Evolutionary conservation across 805 yeast genomes (phyloP), one percentile per base, ranked within the genome.

Genomic region (Kuraishia ogatae): DNA sequence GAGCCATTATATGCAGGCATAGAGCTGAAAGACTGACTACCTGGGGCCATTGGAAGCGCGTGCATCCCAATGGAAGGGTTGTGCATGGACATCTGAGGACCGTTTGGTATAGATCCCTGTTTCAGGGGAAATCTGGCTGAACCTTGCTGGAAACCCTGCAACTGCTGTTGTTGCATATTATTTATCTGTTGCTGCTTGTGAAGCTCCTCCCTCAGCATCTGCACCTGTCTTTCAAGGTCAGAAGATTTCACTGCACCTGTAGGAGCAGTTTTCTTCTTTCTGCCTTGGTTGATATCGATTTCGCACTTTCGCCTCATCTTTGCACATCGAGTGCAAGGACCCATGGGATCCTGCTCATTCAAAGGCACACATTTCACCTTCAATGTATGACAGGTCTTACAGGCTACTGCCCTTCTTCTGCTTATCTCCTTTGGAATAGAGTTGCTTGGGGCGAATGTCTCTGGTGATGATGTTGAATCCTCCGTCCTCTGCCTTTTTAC

Each of bases 301-400:
- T 82, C 84, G 70, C 97, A 91, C 39, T 67, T 68, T 58, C 83
- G 75, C 48, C 79, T 77, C 28, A 85, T 75, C 65, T 83, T 87
- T 23, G 79, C 58, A 64, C 97, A 91, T 48, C 97, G 75, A 13
- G 79, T 70, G 69, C 97, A 91, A 0, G 92, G 82, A 2, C 86
- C 83, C 1, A 74, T 67, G 10, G 84, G 83, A 56, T 84, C 79
- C 29, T 73, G 62, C 48, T 74, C 67, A 63, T 84, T 84, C 1
- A 85, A 74, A 0, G 96, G 94, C 7, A 86, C 82, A 68, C 97
- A 91, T 61, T 86, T 83, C 39, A 91, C 97, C 64, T 91, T 91
- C 53, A 89, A 75, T 0, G 87, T 67, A 62, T 93, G 96, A 65
- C 97, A 91, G n/a, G 81, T 73, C 59, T 79, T 81, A 66, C 89